Conservation (phyloP, 2,329 filamentous ascomycete genomes). For the Cryphonectria naterciae region DNA sequence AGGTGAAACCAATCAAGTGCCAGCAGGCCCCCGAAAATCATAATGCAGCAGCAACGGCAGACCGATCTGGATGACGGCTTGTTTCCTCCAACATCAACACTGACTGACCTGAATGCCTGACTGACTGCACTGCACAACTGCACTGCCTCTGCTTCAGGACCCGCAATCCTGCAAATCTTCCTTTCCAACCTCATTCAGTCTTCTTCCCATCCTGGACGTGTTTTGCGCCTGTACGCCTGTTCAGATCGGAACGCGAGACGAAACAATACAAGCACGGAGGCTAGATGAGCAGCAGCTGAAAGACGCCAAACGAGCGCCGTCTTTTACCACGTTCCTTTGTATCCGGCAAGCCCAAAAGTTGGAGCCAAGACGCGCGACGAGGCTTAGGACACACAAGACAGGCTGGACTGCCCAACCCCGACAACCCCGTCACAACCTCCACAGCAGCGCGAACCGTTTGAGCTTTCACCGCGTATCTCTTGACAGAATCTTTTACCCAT, state of each 20-base stretch:
- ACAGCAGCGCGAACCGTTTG: neutral
- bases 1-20: neutral
- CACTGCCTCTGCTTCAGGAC: slow-evolving; percentile 4
- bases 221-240: neutral
- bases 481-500: neutral
- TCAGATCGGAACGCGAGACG: neutral
- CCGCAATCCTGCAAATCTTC: slow-evolving; percentile 6
- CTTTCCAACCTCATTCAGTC: neutral
- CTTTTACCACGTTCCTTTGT: slow-evolving; percentile 26
- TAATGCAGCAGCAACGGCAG: neutral
- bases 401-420: neutral
- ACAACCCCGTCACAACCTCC: neutral
- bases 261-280: neutral
- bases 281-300: neutral
- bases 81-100: slow-evolving; percentile 6
- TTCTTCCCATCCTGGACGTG: neutral
- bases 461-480: neutral
- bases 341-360: slow-evolving; percentile 11
- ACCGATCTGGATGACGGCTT: neutral
- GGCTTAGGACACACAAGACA: slow-evolving; percentile 19
- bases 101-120: neutral
- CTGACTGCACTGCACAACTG: neutral
- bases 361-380: slow-evolving; percentile 19
- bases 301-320: neutral
- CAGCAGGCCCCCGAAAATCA: neutral